Evolutionary conservation across 2,329 filamentous ascomycete species (phyloP).

Genomic region (Ophiostoma australiae): DNA sequence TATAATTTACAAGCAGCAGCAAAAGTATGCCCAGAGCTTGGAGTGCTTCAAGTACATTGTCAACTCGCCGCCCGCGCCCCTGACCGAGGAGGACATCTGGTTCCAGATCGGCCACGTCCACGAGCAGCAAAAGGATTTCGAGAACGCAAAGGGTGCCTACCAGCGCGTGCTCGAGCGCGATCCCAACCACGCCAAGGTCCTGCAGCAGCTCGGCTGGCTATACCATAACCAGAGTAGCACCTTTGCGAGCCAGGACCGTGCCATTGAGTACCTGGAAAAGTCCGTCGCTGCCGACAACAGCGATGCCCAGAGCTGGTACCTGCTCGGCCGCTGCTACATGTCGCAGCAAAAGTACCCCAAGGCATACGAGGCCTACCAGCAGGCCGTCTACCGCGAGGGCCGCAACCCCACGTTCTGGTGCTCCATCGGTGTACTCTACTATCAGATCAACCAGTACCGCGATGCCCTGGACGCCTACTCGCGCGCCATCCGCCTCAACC

Average conservation of each 20-base stretch:
- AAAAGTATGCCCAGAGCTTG: constrained; percentile 85
- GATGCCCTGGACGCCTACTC: constrained; percentile 97
- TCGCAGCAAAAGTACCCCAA: constrained; percentile 98
- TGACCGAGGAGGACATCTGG: constrained; percentile 98
- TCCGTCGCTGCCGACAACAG: constrained; percentile 85
- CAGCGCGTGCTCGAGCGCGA: constrained; percentile 89
- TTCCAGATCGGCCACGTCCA: constrained; percentile 99
- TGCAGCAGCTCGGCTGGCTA: constrained; percentile 96
- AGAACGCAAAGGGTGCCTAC: constrained; percentile 88
- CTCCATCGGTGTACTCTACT: constrained; percentile 97
- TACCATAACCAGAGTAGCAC: constrained; percentile 93
- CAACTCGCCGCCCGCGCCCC: constrained; percentile 78
- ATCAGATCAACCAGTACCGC: constrained; percentile 99
- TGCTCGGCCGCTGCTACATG: constrained; percentile 97
- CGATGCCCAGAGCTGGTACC: constrained; percentile 97
- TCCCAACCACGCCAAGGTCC: constrained; percentile 93
- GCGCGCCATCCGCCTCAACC: constrained; percentile 90
- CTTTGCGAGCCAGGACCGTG: constrained; percentile 88
- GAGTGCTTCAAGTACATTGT: constrained; percentile 99
- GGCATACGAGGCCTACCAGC: constrained; percentile 96
- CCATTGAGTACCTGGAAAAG: constrained; percentile 95
- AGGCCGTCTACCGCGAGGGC: constrained; percentile 95
- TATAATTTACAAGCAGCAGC: constrained; percentile 99
- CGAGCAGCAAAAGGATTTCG: constrained; percentile 97
- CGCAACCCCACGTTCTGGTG: constrained; percentile 99